A percentile compares a stretch with the other conserved stretches of the same genome.
Conservation (phyloP, 2,329 filamentous ascomycete genomes). For the Tricladium varicosporioides region DNA sequence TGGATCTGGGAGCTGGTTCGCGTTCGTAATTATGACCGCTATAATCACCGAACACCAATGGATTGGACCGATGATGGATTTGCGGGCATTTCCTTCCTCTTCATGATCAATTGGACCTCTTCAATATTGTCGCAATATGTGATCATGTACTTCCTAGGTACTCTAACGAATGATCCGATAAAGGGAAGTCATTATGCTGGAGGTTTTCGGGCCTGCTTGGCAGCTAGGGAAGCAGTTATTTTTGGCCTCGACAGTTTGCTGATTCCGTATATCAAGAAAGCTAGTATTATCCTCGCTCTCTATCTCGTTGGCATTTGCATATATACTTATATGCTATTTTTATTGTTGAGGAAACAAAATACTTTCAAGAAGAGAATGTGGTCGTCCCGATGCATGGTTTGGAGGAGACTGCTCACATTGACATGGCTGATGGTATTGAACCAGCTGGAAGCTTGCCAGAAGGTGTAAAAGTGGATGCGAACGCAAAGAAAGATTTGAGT, state of each 20-base stretch:
- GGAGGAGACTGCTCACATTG: conserved; percentile 5
- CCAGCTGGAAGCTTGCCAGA: not conserved
- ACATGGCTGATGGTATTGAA: not conserved
- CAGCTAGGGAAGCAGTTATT: conserved; percentile 6
- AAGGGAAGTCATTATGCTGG: conserved; percentile 10
- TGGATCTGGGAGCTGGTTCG: no score
- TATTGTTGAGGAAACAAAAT: conserved; percentile 11
- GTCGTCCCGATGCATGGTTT: conserved; percentile 10
- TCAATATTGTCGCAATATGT: conserved; percentile 33
- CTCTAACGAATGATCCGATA: conserved; percentile 28
- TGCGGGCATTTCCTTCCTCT: no score
- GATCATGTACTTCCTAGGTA: conserved; percentile 32
- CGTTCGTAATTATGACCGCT: no score
- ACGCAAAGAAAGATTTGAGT: no score
- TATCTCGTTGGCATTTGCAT: conserved; percentile 7
- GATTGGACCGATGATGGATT: no score
- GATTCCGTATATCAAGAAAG: conserved; percentile 12
- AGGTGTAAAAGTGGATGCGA: no score
- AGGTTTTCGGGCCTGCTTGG: conserved; percentile 10
- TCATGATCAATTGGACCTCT: not conserved
- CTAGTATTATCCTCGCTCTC: conserved; percentile 12
- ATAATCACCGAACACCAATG: no score
- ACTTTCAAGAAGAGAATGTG: conserved; percentile 11
- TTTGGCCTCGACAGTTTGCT: conserved; percentile 10
- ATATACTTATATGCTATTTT: conserved; percentile 10